Conservation (phyloP, 2,329 filamentous ascomycete species). For the Fusarium austroafricanum region DNA sequence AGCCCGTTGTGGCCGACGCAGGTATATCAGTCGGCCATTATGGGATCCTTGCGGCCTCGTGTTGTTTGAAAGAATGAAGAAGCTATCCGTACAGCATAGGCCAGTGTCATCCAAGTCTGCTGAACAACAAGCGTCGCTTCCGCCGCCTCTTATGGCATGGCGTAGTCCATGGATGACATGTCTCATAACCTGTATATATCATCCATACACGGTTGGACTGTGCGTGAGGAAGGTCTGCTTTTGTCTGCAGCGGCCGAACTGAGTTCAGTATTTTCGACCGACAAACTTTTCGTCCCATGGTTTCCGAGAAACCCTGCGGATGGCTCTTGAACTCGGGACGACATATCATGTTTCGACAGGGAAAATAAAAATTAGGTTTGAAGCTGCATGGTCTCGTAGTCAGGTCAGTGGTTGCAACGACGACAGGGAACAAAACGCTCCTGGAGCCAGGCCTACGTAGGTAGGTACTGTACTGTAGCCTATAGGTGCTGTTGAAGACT, state of each 20-base stretch:
- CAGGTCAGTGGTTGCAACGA: constrained; percentile 12
- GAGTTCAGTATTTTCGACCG: not conserved
- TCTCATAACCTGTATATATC: constrained; percentile 3
- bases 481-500: constrained; percentile 5
- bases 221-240: constrained; percentile 3
- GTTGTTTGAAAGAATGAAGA: constrained; percentile 1
- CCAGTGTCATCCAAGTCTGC: constrained; percentile 9
- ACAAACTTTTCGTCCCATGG: not conserved
- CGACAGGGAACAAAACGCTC: not conserved
- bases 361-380: constrained; percentile 6
- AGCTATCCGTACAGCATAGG: constrained; percentile 3
- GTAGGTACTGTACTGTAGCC: not conserved
- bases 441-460: not conserved
- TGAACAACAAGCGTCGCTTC: constrained; percentile 24
- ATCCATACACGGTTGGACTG: constrained; percentile 5
- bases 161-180: constrained; percentile 8
- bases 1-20: constrained; percentile 20
- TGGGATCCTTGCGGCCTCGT: not conserved
- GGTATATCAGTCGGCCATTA: constrained; percentile 17
- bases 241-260: not conserved
- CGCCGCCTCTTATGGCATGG: constrained; percentile 15
- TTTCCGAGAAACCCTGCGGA: not conserved
- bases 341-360: constrained; percentile 1
- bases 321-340: not conserved
- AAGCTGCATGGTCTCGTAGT: constrained; percentile 8